A percentile compares a stretch with the other conserved stretches of the same genome.
phyloP scores from a whole-genome alignment of 805 yeast species.

The Lachancea meyersii region DNA sequence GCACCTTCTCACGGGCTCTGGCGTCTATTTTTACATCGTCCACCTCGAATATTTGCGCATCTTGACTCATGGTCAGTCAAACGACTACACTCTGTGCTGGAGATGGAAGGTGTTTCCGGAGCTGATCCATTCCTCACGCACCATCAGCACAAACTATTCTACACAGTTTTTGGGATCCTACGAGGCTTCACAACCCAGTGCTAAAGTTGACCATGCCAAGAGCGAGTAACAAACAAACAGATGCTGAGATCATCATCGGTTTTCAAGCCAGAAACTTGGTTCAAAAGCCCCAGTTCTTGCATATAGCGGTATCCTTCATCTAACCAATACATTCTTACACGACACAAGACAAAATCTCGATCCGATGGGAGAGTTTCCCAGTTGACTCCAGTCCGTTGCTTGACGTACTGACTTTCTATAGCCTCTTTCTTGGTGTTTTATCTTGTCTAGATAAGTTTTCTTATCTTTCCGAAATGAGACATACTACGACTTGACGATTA shows the following conservation, averaged over 20 bases:
- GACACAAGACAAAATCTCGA: too few relatives aligned
- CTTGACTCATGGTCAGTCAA: slow-evolving; percentile 52
- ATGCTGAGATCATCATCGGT: background rate
- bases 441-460: too few relatives aligned
- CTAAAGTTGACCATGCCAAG: slow-evolving; percentile 4
- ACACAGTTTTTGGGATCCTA: slow-evolving; percentile 11
- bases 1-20: slow-evolving; percentile 83
- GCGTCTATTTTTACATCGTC: slow-evolving; percentile 79
- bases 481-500: too few relatives aligned
- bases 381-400: background rate
- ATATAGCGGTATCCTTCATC: background rate
- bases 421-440: too few relatives aligned
- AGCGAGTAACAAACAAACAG: background rate
- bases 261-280: too few relatives aligned
- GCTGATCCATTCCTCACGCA: slow-evolving; percentile 25
- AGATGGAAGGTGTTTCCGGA: slow-evolving; percentile 55
- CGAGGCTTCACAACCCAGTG: background rate
- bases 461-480: too few relatives aligned
- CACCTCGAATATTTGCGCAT: slow-evolving; percentile 71
- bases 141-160: slow-evolving; percentile 25
- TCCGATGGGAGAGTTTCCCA: too few relatives aligned
- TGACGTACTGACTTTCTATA: background rate
- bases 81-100: slow-evolving; percentile 53
- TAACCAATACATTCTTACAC: background rate
- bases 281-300: background rate